Evolutionary conservation across 2,329 filamentous ascomycete species (phyloP), one percentile per base, ranked within the genome.

Genomic region (Cytospora piceicola): DNA sequence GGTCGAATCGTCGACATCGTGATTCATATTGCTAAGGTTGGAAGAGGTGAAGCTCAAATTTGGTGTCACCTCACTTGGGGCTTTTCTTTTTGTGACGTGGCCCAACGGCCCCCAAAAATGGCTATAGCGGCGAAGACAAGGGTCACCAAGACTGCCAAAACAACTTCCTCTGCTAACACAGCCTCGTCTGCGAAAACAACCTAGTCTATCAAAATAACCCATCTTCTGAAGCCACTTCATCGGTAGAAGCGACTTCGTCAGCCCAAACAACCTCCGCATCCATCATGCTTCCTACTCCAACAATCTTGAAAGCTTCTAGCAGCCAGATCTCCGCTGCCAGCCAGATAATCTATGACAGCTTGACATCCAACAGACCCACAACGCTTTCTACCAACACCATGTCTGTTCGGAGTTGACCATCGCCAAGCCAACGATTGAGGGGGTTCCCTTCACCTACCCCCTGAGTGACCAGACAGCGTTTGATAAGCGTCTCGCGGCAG

Each of bases 401-500:
- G 12, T 56, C 53, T 27, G 36, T 8, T 20, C 53, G 29, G 53
- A 29, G 17, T 56, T 29, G 53, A 56, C 53, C 6, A 32, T 56
- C 32, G 12, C 53, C 30, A 29, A 56, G 53, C 53, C 53, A 32
- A 56, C 53, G 20, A 56, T 56, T 32, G 32, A 56, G 14, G 29
- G 14, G 27, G 53, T 56, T 27, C 29, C 53, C 53, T 56, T 56
- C n/a, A 56, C 53, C 12, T 56, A 56, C 29, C 17, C 53, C 53
- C 53, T 56, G 8, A 32, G 12, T 32, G 53, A 56, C 29, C 53
- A 56, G 29, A 27, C 53, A 22, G 29, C 53, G 12, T 11, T 56
- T 56, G 53, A 56, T 32, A 56, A 56, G 53, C 53, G 53, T 20
- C 20, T 56, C n/a, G 53, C 53, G 20, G 53, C 53, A 20, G 27